Evolutionary conservation across 2,329 filamentous ascomycete species (phyloP).

Genomic region (Teratosphaeria gauchensis): DNA sequence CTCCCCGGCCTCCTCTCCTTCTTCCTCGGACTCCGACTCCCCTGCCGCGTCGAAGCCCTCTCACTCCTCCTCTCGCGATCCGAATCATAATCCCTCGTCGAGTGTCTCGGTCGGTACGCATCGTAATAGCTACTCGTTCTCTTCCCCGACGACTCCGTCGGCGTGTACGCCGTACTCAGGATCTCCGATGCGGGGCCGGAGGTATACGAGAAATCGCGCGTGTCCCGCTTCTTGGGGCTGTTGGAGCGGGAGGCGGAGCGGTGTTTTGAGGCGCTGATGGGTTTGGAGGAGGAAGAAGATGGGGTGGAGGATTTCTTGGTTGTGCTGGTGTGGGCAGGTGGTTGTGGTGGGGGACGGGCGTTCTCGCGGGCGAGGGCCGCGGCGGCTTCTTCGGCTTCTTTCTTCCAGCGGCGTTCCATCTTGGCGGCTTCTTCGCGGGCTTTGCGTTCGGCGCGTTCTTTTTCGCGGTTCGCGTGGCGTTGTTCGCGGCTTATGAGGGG

Average conservation of each 20-base stretch:
- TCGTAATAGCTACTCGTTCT: constrained; percentile 27
- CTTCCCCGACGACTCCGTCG: constrained; percentile 15
- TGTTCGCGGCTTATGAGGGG: constrained; percentile 22
- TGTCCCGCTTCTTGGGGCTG: constrained; percentile 25
- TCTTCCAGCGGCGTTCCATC: constrained; percentile 30
- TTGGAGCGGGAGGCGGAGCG: constrained; percentile 16
- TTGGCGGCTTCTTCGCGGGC: constrained; percentile 29
- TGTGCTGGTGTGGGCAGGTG: constrained; percentile 9
- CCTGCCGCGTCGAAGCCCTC: constrained; percentile 21
- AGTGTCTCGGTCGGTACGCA: constrained; percentile 23
- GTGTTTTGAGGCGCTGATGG: constrained; percentile 17
- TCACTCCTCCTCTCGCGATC: constrained; percentile 5
- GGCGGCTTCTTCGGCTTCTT: constrained; percentile 32
- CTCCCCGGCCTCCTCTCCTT: constrained; percentile 12
- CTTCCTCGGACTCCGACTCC: constrained; percentile 26
- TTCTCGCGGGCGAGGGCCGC: constrained; percentile 26
- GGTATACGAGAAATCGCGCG: constrained; percentile 26
- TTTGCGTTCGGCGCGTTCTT: constrained; percentile 30
- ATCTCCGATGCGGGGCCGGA: constrained; percentile 23
- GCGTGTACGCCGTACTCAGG: constrained; percentile 32
- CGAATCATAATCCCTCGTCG: constrained; percentile 8
- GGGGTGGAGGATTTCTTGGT: constrained; percentile 18
- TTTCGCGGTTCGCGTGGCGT: constrained; percentile 24
- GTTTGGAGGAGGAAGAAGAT: constrained; percentile 7
- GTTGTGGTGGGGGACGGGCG: constrained; percentile 15